Evolutionary conservation across 1,284 basidiomycete species (phyloP).

Genomic region (Apiotrichum akiyoshidainum): DNA sequence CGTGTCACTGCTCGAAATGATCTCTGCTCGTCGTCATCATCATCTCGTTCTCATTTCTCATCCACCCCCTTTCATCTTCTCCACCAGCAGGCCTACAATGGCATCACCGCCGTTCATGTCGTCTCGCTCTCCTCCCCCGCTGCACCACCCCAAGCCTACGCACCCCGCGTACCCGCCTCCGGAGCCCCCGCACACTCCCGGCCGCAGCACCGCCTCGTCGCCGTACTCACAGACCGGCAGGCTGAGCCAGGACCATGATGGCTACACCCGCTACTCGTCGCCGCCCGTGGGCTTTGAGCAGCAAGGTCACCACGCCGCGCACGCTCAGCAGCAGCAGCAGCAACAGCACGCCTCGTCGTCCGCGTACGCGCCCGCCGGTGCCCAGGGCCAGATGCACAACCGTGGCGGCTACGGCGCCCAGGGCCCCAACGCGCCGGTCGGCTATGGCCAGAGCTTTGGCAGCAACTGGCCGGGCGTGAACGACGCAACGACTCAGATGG

Average conservation of each 20-base stretch:
- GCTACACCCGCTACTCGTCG: constrained; percentile 48
- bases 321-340: constrained; percentile 1
- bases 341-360: constrained; percentile 5
- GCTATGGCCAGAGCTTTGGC: constrained; percentile 21
- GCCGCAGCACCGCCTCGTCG: constrained; percentile 40
- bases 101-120: constrained; percentile 41
- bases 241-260: constrained; percentile 52
- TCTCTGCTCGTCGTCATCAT: not conserved
- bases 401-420: constrained; percentile 7
- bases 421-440: constrained; percentile 18
- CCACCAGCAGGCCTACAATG: constrained; percentile 19
- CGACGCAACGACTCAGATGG: constrained; percentile 90
- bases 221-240: constrained; percentile 42
- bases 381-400: constrained; percentile 1
- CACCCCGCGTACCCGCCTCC: constrained; percentile 80
- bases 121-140: constrained; percentile 68
- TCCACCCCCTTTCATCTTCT: not conserved
- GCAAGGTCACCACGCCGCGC: constrained; percentile 22
- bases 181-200: constrained; percentile 76
- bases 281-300: constrained; percentile 46
- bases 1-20: too few relatives aligned
- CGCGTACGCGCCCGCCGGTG: constrained; percentile 6
- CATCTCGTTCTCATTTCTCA: not conserved
- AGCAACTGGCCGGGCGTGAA: constrained; percentile 58
- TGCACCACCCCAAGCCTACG: constrained; percentile 84